A percentile compares a stretch with the other conserved stretches of the same genome.
These are phyloP conservation scores for Jamesozyma piceae DNA, from an alignment of 805 yeast species.

Conservation along the genomic window DNA sequence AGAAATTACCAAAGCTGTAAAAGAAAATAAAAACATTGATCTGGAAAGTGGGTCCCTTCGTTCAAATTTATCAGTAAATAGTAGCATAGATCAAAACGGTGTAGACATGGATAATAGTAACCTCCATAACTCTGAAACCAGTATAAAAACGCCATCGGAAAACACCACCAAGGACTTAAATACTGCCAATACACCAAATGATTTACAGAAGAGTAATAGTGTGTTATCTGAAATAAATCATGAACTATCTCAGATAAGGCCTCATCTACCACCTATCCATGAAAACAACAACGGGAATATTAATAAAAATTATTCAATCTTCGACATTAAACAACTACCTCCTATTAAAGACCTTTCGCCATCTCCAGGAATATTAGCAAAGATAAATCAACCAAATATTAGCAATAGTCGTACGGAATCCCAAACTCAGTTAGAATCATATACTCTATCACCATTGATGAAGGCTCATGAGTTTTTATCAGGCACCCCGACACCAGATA, in stretches of 20 bases:
- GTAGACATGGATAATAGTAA: neutral
- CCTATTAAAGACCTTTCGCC: slow-evolving; percentile 6
- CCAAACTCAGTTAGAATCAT: neutral
- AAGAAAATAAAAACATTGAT: slow-evolving; percentile 37
- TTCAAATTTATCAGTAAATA: neutral
- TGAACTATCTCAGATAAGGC: neutral
- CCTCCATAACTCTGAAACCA: neutral
- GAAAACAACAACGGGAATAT: neutral
- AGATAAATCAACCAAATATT: slow-evolving; percentile 1
- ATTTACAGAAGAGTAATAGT: neutral
- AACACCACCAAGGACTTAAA: neutral
- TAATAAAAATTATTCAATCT: neutral
- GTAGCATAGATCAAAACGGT: neutral
- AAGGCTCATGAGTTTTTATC: neutral
- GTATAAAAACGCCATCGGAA: neutral
- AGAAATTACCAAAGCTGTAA: slow-evolving; percentile 50
- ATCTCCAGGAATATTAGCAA: neutral
- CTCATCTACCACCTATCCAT: neutral
- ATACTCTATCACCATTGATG: slow-evolving; percentile 1
- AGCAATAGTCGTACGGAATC: slow-evolving; percentile 2
- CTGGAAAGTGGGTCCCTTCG: slow-evolving; percentile 7
- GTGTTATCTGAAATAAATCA: neutral
- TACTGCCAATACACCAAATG: neutral
- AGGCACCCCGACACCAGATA: neutral
- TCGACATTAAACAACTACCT: slow-evolving; percentile 3